A percentile compares a stretch with the other conserved stretches of the same genome.
Evolutionary conservation across 257 asterid genomes (phyloP).

Genomic region (Penstemon eatonii): DNA sequence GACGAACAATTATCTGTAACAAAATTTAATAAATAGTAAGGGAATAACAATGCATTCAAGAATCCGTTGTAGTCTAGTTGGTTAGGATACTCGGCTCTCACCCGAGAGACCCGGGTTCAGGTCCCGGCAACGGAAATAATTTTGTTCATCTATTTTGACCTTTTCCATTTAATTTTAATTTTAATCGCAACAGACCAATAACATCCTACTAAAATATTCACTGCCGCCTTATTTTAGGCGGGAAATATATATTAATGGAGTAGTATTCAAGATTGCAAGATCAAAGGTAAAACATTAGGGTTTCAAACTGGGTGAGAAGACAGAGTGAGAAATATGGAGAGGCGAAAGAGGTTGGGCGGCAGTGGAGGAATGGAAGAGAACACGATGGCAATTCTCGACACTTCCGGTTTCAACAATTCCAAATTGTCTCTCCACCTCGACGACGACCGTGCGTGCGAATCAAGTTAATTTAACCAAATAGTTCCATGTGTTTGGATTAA

Average conservation of each 20-base stretch:
- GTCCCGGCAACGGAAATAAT: constrained; percentile 85
- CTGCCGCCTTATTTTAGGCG: constrained; percentile 27
- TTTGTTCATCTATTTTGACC: too few species aligned
- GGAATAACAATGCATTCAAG: too few species aligned
- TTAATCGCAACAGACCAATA: constrained; percentile 2
- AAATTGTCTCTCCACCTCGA: constrained; percentile 62
- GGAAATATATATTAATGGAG: constrained; percentile 14
- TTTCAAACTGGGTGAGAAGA: constrained; percentile 31
- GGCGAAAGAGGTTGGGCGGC: constrained; percentile 34
- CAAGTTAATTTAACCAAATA: neutral
- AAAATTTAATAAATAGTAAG: too few species aligned
- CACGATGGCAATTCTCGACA: constrained; percentile 82
- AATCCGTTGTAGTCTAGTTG: constrained; percentile 95
- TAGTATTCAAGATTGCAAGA: neutral
- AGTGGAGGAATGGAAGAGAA: constrained; percentile 70
- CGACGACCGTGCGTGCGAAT: constrained; percentile 60
- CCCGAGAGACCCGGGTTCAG: constrained; percentile 96
- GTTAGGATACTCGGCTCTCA: constrained; percentile 99
- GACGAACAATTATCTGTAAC: too few species aligned
- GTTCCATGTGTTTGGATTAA: neutral
- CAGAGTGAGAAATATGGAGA: constrained; percentile 37
- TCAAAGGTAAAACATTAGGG: constrained; percentile 32
- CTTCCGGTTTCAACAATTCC: constrained; percentile 58
- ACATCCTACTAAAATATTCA: neutral
- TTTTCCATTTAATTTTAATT: too few species aligned